phyloP scores from a whole-genome alignment of 352 stramenopile genomes.

The Globisporangium cederbergense region DNA sequence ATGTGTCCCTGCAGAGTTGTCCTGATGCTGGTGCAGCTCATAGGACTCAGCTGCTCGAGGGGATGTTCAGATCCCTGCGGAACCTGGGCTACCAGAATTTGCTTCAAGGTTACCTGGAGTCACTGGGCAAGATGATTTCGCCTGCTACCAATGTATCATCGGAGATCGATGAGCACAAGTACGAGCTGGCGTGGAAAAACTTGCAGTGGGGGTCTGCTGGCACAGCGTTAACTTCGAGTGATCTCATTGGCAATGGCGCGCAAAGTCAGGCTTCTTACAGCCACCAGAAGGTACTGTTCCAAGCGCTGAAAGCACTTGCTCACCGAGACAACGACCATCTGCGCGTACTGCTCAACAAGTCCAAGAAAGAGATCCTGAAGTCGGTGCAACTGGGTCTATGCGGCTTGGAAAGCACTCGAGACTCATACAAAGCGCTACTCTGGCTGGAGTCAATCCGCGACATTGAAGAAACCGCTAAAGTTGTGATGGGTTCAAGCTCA shows the following conservation, averaged over 20 bases:
- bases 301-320: conserved; percentile 52
- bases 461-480: conserved; percentile 45
- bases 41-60: conserved; percentile 25
- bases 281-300: conserved; percentile 55
- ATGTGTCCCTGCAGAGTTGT: conserved; percentile 50
- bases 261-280: conserved; percentile 23
- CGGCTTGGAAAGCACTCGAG: conserved; percentile 64
- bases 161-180: conserved; percentile 54
- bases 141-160: conserved; percentile 2
- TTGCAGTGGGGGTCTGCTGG: conserved; percentile 67
- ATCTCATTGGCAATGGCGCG: neutral
- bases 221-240: conserved; percentile 14
- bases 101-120: conserved; percentile 52
- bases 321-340: conserved; percentile 47
- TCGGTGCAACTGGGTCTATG: conserved; percentile 57
- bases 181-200: conserved; percentile 75
- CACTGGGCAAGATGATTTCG: conserved; percentile 12
- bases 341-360: conserved; percentile 24
- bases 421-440: conserved; percentile 51
- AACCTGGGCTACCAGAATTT: conserved; percentile 75
- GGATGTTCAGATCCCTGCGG: conserved; percentile 57
- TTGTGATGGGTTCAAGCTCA: conserved; percentile 14
- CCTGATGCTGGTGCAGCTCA: neutral
- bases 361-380: conserved; percentile 50
- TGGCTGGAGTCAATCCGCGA: conserved; percentile 57